Evolutionary conservation across 352 stramenopile genomes (phyloP).

Genomic region (Globisporangium viniferum): DNA sequence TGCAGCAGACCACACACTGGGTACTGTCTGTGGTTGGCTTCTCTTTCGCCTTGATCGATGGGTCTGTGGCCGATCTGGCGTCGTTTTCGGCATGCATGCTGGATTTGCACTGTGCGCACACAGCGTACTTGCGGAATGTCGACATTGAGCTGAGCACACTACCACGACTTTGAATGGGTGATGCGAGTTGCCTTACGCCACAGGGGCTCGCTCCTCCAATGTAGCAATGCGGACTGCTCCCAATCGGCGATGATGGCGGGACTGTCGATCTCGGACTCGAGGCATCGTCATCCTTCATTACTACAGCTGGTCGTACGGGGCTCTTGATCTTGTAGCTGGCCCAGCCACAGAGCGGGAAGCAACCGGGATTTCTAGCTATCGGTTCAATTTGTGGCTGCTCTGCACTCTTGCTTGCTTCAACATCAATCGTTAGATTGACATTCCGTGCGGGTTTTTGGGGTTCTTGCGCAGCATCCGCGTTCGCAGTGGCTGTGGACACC

Average conservation of each 20-base stretch:
- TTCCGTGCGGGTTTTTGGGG: neutral
- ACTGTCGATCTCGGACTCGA: neutral
- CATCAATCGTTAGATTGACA: neutral
- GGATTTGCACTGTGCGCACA: constrained; percentile 12
- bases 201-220: neutral
- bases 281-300: neutral
- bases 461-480: neutral
- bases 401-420: neutral
- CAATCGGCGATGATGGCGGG: neutral
- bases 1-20: constrained; percentile 20
- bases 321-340: constrained; percentile 5
- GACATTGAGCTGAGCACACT: neutral
- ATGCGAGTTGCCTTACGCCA: neutral
- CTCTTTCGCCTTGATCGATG: neutral
- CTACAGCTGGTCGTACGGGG: neutral
- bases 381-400: neutral
- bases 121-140: constrained; percentile 6
- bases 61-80: neutral
- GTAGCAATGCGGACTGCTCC: constrained; percentile 9
- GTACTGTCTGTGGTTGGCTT: neutral
- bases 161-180: neutral
- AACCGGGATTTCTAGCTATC: neutral
- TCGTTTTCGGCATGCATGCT: neutral
- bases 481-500: neutral
- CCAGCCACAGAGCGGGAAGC: constrained; percentile 14